Evolutionary conservation across 2,329 filamentous ascomycete genomes (phyloP).

Genomic region (Orbilia oligospora): DNA sequence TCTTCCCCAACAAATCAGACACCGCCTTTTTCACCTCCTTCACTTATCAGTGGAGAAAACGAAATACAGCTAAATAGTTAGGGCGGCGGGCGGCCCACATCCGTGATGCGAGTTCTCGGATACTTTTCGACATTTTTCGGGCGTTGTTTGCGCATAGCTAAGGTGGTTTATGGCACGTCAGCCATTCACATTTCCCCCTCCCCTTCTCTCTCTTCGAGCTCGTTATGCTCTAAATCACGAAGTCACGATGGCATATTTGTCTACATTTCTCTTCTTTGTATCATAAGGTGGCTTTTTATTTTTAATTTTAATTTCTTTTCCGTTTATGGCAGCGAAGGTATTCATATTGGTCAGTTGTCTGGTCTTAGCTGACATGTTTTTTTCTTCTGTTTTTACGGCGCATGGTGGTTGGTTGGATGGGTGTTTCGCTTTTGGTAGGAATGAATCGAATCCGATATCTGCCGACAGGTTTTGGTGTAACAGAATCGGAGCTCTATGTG

Average conservation of each 20-base stretch:
- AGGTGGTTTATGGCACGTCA: conserved; percentile 10
- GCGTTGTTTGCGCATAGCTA: conserved; percentile 25
- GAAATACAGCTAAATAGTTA: background rate
- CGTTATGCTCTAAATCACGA: conserved; percentile 11
- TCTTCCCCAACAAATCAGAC: conserved; percentile 39
- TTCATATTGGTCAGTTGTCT: conserved; percentile 18
- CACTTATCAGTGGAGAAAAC: conserved; percentile 12
- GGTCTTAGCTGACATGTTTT: background rate
- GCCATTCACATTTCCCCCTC: conserved; percentile 10
- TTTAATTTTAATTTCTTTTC: too few relatives aligned
- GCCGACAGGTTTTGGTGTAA: conserved; percentile 9
- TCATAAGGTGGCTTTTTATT: conserved; percentile 15
- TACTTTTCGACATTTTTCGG: conserved; percentile 58
- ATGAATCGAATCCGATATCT: background rate
- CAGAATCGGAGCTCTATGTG: background rate
- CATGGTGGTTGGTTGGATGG: background rate
- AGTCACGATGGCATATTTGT: conserved; percentile 51
- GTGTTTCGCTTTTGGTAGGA: background rate
- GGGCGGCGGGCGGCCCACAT: conserved; percentile 39
- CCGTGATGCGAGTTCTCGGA: conserved; percentile 48
- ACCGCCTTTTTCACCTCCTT: background rate
- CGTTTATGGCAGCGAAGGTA: background rate
- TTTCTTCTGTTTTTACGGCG: conserved; percentile 9
- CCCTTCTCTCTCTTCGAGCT: too few relatives aligned
- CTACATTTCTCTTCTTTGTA: conserved; percentile 20